Conservation (phyloP, 352 stramenopile species). For the Peronosclerospora sorghi region DNA sequence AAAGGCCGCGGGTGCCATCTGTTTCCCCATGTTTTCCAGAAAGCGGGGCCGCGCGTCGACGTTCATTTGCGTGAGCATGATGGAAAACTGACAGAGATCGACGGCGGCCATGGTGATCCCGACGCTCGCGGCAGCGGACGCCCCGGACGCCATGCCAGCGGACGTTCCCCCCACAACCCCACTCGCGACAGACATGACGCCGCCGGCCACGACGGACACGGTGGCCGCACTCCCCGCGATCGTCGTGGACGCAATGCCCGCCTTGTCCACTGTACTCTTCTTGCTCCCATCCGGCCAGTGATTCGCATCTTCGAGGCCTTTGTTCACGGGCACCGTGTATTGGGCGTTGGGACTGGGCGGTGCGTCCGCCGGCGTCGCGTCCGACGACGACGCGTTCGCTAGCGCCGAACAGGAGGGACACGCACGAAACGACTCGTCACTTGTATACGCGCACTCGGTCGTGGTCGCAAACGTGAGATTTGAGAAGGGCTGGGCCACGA, state of each 20-base stretch:
- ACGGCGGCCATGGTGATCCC: constrained; percentile 57
- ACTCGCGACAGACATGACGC: constrained; percentile 54
- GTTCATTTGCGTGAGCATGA: constrained; percentile 83
- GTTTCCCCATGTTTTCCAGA: constrained; percentile 67
- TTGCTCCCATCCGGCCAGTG: constrained; percentile 48
- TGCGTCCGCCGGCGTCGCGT: constrained; percentile 2
- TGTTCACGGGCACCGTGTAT: constrained; percentile 37
- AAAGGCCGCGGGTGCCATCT: constrained; percentile 52
- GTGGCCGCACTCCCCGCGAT: constrained; percentile 49
- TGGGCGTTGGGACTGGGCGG: constrained; percentile 7
- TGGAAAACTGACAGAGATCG: constrained; percentile 70
- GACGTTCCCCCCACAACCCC: constrained; percentile 42
- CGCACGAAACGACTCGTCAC: constrained; percentile 37
- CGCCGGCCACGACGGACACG: constrained; percentile 45
- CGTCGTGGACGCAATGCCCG: constrained; percentile 34
- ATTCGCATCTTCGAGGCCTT: constrained; percentile 48
- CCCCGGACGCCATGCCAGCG: constrained; percentile 40
- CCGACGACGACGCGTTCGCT: constrained; percentile 45
- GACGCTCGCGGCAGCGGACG: constrained; percentile 50
- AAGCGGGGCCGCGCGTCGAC: constrained; percentile 57
- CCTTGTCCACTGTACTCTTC: constrained; percentile 64
- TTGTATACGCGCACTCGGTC: constrained; percentile 44
- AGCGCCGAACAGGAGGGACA: too few species aligned
- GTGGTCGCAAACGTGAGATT: constrained; percentile 47
- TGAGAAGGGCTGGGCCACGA: constrained; percentile 30